phyloP scores from a whole-genome alignment of 164 flowering plant species.

The Malania oleifera region DNA sequence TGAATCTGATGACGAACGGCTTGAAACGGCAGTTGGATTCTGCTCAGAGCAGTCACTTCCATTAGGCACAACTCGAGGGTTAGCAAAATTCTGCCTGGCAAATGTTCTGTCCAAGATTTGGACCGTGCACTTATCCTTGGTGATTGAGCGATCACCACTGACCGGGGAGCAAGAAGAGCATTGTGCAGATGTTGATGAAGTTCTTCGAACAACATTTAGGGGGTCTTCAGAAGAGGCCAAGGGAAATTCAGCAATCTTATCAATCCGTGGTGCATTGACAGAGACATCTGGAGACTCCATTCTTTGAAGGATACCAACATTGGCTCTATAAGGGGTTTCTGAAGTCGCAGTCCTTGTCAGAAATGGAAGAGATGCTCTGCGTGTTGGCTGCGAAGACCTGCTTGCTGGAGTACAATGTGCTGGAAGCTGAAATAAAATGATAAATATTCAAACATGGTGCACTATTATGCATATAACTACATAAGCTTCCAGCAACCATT shows the following conservation, averaged over 20 bases:
- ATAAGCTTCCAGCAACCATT: too few species aligned
- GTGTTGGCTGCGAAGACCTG: slow-evolving; percentile 29
- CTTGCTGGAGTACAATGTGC: slow-evolving; percentile 37
- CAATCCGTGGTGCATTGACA: slow-evolving; percentile 32
- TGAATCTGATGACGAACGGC: slow-evolving; percentile 53
- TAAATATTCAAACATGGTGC: background rate
- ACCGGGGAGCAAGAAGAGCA: slow-evolving; percentile 23
- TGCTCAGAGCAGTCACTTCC: slow-evolving; percentile 58
- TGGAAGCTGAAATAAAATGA: slow-evolving; percentile 45
- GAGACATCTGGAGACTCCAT: slow-evolving; percentile 29
- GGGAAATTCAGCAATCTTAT: slow-evolving; percentile 25
- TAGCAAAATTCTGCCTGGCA: background rate
- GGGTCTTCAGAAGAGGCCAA: slow-evolving; percentile 24
- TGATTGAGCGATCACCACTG: slow-evolving; percentile 19
- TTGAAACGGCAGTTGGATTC: slow-evolving; percentile 47
- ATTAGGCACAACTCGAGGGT: slow-evolving; percentile 2
- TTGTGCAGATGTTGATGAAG: slow-evolving; percentile 26
- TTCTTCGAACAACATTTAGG: slow-evolving; percentile 11
- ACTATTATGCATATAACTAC: too few species aligned
- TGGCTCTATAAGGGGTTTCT: slow-evolving; percentile 27
- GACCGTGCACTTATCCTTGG: slow-evolving; percentile 29
- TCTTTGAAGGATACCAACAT: slow-evolving; percentile 12
- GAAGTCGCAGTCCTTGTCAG: slow-evolving; percentile 29
- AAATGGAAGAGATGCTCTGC: slow-evolving; percentile 79
- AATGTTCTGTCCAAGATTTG: slow-evolving; percentile 14